These are phyloP conservation scores for Fusarium scirpi DNA, from an alignment of 2,329 filamentous ascomycete genomes.

Conservation along the genomic window DNA sequence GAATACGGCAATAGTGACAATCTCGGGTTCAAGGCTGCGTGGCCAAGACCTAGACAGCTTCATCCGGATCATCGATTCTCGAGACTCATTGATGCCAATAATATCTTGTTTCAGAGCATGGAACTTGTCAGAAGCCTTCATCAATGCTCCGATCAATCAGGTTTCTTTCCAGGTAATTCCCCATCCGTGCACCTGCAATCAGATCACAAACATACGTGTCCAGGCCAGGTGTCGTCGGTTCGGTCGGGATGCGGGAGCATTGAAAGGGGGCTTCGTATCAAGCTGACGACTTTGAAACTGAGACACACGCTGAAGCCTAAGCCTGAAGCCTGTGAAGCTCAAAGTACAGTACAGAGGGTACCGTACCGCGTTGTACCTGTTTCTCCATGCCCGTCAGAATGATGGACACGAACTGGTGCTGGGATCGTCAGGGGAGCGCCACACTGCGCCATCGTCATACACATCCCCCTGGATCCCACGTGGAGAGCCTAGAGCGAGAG, in stretches of 20 bases:
- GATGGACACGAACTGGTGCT: slow-evolving; percentile 25
- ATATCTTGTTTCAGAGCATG: slow-evolving; percentile 26
- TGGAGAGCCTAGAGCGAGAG: slow-evolving; percentile 8
- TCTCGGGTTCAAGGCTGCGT: neutral
- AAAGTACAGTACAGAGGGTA: neutral
- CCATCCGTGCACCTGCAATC: slow-evolving; percentile 39
- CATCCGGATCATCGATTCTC: slow-evolving; percentile 8
- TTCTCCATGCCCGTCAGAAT: slow-evolving; percentile 29
- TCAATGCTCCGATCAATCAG: slow-evolving; percentile 4
- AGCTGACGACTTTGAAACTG: slow-evolving; percentile 33
- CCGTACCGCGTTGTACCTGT: slow-evolving; percentile 1
- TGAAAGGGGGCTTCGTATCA: slow-evolving; percentile 32
- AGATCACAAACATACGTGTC: slow-evolving; percentile 1
- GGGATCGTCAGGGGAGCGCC: slow-evolving; percentile 42
- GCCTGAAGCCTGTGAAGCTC: neutral
- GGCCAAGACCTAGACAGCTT: neutral
- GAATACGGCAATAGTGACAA: slow-evolving; percentile 2
- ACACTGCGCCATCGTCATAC: slow-evolving; percentile 25
- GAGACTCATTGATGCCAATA: neutral
- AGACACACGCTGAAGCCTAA: slow-evolving; percentile 4
- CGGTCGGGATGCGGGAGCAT: slow-evolving; percentile 18
- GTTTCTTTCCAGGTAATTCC: slow-evolving; percentile 20
- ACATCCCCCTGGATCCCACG: slow-evolving; percentile 36
- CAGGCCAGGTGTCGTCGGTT: neutral
- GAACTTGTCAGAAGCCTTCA: slow-evolving; percentile 6